phyloP scores from a whole-genome alignment of 345 rosid genomes.

The Salix caprea region DNA sequence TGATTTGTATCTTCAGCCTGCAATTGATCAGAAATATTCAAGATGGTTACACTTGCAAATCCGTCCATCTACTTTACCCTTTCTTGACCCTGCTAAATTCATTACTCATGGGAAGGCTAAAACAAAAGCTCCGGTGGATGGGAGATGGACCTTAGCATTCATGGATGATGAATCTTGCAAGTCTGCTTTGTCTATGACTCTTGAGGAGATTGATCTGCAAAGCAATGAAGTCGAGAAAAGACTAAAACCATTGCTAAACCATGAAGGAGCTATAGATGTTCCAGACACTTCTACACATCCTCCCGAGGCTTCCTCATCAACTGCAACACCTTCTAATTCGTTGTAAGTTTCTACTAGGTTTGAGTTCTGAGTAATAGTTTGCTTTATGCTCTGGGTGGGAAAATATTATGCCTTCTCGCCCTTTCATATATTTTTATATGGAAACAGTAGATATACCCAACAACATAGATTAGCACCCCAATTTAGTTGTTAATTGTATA shows the following conservation, averaged over 20 bases:
- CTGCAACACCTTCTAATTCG: conserved; percentile 13
- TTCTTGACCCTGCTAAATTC: conserved; percentile 51
- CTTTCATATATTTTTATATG: conserved; percentile 29
- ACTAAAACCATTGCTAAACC: conserved; percentile 55
- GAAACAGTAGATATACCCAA: conserved; percentile 31
- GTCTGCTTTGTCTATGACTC: conserved; percentile 62
- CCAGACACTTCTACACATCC: conserved; percentile 15
- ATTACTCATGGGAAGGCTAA: conserved; percentile 33
- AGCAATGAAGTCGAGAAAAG: conserved; percentile 70
- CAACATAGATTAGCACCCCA: conserved; percentile 41
- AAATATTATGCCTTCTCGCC: conserved; percentile 22
- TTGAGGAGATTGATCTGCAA: conserved; percentile 57
- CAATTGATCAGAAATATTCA: conserved; percentile 70
- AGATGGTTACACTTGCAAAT: conserved; percentile 88
- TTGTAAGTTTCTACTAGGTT: conserved; percentile 19
- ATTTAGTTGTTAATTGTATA: conserved; percentile 45
- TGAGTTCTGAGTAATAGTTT: conserved; percentile 18
- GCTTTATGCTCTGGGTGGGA: conserved; percentile 26
- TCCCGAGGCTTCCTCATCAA: conserved; percentile 17
- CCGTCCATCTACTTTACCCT: conserved; percentile 72
- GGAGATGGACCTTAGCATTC: conserved; percentile 96
- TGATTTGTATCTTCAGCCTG: conserved; percentile 48
- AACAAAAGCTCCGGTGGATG: conserved; percentile 76
- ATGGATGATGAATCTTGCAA: conserved; percentile 72
- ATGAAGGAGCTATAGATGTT: conserved; percentile 40